These are phyloP conservation scores for Phytophthora litchii DNA, from an alignment of 352 stramenopile species.

Conservation along the genomic window DNA sequence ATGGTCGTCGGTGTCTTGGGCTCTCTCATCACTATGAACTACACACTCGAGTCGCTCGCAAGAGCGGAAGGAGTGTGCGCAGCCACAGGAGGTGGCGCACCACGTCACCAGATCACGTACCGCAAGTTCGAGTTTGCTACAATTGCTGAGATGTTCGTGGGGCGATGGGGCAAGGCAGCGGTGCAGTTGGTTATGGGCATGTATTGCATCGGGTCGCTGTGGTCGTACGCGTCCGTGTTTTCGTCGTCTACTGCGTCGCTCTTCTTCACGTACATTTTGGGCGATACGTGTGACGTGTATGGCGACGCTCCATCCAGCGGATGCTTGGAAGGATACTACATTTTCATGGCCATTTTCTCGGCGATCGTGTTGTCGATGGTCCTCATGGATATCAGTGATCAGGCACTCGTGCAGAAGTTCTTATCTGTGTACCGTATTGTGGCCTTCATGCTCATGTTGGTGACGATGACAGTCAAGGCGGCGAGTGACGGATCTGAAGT, in stretches of 20 bases:
- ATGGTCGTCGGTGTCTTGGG: slow-evolving; percentile 69
- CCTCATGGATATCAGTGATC: slow-evolving; percentile 85
- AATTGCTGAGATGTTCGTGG: slow-evolving; percentile 85
- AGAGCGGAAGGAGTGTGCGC: slow-evolving; percentile 78
- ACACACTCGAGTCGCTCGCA: slow-evolving; percentile 84
- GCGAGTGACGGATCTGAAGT: slow-evolving; percentile 54
- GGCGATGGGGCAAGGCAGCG: slow-evolving; percentile 60
- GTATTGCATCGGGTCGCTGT: slow-evolving; percentile 82
- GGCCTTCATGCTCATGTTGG: slow-evolving; percentile 76
- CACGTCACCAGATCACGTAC: slow-evolving; percentile 78
- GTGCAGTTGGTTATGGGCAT: slow-evolving; percentile 77
- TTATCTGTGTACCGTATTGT: slow-evolving; percentile 83
- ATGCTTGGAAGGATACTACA: slow-evolving; percentile 77
- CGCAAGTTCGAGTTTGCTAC: slow-evolving; percentile 88
- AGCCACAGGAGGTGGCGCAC: slow-evolving; percentile 48
- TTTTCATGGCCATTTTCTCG: slow-evolving; percentile 79
- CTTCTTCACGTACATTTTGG: slow-evolving; percentile 75
- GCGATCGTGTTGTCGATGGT: slow-evolving; percentile 80
- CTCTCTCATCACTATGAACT: slow-evolving; percentile 87
- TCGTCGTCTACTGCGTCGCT: slow-evolving; percentile 83
- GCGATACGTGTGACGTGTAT: slow-evolving; percentile 75
- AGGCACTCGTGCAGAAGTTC: slow-evolving; percentile 83
- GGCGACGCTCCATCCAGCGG: slow-evolving; percentile 39
- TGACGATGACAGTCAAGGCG: slow-evolving; percentile 79
- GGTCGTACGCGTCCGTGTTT: slow-evolving; percentile 89